Evolutionary conservation across 305 asterid species (phyloP), one percentile per base, ranked within the genome.

Genomic region (Fraxinus sp.): DNA sequence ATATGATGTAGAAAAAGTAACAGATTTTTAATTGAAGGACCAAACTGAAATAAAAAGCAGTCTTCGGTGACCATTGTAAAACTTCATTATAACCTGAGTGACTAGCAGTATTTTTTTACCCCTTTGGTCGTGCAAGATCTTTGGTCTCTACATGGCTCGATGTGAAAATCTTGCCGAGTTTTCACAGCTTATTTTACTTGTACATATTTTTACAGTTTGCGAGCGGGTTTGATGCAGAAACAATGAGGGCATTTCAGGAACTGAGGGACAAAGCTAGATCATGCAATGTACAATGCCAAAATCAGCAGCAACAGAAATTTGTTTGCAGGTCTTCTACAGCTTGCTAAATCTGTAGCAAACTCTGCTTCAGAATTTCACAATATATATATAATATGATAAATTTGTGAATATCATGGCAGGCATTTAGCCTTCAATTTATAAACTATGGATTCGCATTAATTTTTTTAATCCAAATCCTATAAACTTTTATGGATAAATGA

Each of bases 231-330:
- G 97, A 97, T 32, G 95, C 88, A 80, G 99, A 97, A 79, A 93
- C 99, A 28, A 97, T 97, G 99, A 93, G 91, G 77, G 98, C 94
- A n/a, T 97, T 97, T 78, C 93, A 92, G 87, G 99, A 97, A 83
- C 87, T 97, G 88, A 91, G 98, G 75, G 98, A 94, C 74, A 93
- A 95, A 86, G 94, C 97, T 59, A 94, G 93, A 28, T 85, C 90
- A 28, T 91, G 98, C 82, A 91, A 92, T 78, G 87, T 83, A 55
- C 96, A 93, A 78, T 91, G 89, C 66, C 92, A 87, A 85, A 93
- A 88, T 82, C 96, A 91, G 85, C 91, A 92, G 36, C 93, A 90
- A 46, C 91, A 88, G 74, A 93, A 88, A 88, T 77, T 87, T 71
- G 87, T 89, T 76, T 86, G 87, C 84, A 90, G 90, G 86, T 81